Evolutionary conservation across 169 alveolate genomes (phyloP).

Genomic region (Babesia ovis): DNA sequence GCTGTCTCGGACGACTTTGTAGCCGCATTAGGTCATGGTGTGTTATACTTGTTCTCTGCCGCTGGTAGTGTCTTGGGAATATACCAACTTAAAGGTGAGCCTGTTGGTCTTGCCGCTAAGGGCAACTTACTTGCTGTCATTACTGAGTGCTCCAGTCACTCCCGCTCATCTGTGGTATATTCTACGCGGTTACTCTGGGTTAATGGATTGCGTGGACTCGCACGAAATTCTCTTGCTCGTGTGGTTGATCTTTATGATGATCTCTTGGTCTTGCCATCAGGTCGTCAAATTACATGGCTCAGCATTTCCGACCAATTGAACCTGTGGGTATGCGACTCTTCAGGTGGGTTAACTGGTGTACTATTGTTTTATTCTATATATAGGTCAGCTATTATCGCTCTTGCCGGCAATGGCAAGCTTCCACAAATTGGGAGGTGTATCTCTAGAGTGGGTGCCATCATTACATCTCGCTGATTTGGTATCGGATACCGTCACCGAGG

Average conservation of each 20-base stretch:
- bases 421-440: conserved; percentile 39
- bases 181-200: conserved; percentile 54
- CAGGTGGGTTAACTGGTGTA: conserved; percentile 4
- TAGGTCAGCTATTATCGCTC: conserved; percentile 19
- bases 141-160: conserved; percentile 18
- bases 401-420: conserved; percentile 50
- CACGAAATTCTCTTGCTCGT: conserved; percentile 27
- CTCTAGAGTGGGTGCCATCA: conserved; percentile 62
- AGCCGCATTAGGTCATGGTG: conserved; percentile 21
- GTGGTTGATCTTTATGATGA: conserved; percentile 47
- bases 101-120: conserved; percentile 45
- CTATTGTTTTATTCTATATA: not conserved
- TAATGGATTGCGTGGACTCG: conserved; percentile 57
- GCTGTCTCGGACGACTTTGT: conserved; percentile 49
- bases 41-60: conserved; percentile 37
- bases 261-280: conserved; percentile 23
- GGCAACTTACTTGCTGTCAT: conserved; percentile 55
- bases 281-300: conserved; percentile 18
- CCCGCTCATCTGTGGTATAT: not conserved
- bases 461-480: conserved; percentile 30
- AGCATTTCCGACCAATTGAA: conserved; percentile 43
- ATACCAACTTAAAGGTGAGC: conserved; percentile 40
- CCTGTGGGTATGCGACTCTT: conserved; percentile 52
- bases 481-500: conserved; percentile 13
- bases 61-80: conserved; percentile 43